Conservation (phyloP, 2,329 filamentous ascomycete genomes). For the Penicillium sp. region DNA sequence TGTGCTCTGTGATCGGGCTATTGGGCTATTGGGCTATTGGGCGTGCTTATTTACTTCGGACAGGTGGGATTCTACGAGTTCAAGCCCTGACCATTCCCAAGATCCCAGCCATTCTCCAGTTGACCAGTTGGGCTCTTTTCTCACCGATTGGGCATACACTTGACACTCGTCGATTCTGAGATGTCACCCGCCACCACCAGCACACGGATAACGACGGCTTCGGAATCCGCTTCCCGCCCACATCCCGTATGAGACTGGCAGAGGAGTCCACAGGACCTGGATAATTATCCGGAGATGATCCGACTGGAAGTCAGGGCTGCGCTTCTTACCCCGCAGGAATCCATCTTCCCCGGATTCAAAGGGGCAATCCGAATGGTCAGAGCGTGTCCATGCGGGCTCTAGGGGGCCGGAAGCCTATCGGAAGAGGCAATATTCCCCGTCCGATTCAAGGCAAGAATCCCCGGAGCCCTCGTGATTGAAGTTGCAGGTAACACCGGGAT, state of each 20-base stretch:
- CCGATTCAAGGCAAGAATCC: background rate
- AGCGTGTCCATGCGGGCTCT: background rate
- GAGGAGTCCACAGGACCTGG: too few relatives aligned
- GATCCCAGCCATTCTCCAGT: too few relatives aligned
- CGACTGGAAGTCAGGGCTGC: background rate
- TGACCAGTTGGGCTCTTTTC: background rate
- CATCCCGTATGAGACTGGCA: too few relatives aligned
- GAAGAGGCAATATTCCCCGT: background rate
- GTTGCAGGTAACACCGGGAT: background rate
- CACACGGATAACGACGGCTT: background rate
- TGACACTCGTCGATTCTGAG: background rate
- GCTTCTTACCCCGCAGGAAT: background rate
- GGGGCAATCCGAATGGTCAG: background rate
- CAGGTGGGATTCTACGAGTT: too few relatives aligned
- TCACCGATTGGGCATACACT: constrained; percentile 1
- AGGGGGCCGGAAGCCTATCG: background rate
- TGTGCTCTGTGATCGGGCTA: too few relatives aligned
- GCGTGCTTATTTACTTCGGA: too few relatives aligned
- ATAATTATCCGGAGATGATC: background rate
- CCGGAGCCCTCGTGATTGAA: background rate
- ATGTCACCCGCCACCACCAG: background rate
- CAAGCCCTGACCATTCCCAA: too few relatives aligned
- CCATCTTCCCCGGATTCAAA: constrained; percentile 3
- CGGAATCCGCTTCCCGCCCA: constrained; percentile 18
- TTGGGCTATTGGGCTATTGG: too few relatives aligned